phyloP scores from a whole-genome alignment of 768 basidiomycete genomes.

The Sutorius australiensis region DNA sequence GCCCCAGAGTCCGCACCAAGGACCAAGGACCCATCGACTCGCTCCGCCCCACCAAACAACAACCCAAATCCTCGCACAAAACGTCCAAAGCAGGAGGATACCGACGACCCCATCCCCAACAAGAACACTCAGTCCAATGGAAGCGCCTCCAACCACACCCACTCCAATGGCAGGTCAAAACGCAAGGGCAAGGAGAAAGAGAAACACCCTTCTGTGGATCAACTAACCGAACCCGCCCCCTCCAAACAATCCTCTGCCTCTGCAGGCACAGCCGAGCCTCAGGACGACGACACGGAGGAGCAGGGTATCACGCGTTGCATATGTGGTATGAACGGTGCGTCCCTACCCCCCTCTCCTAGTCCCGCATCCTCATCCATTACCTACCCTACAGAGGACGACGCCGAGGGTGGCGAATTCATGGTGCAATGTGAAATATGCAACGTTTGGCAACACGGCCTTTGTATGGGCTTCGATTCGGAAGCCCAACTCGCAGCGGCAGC shows the following conservation, averaged over 20 bases:
- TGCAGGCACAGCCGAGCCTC: slow-evolving; percentile 35
- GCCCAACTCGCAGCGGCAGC: slow-evolving; percentile 68
- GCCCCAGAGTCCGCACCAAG: slow-evolving; percentile 43
- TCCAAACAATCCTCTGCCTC: slow-evolving; percentile 29
- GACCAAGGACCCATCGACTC: slow-evolving; percentile 39
- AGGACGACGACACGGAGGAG: slow-evolving; percentile 48
- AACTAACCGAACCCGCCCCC: slow-evolving; percentile 26
- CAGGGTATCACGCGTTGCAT: slow-evolving; percentile 74
- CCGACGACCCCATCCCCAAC: slow-evolving; percentile 52
- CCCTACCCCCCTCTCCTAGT: slow-evolving; percentile 7
- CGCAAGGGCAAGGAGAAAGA: slow-evolving; percentile 69
- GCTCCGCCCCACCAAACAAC: slow-evolving; percentile 39
- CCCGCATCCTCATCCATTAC: slow-evolving; percentile 24
- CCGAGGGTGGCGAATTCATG: slow-evolving; percentile 92
- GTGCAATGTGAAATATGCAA: slow-evolving; percentile 96
- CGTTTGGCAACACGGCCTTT: slow-evolving; percentile 96
- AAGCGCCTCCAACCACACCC: slow-evolving; percentile 26
- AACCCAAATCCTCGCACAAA: slow-evolving; percentile 45
- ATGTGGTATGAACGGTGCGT: slow-evolving; percentile 76
- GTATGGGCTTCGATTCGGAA: slow-evolving; percentile 88
- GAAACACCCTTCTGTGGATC: slow-evolving; percentile 36
- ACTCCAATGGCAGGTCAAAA: slow-evolving; percentile 45
- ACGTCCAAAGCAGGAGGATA: slow-evolving; percentile 70
- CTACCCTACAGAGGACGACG: slow-evolving; percentile 58
- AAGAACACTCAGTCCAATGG: slow-evolving; percentile 42